phyloP scores from a whole-genome alignment of 495 filamentous ascomycete genomes.

The Xylaria longipes region DNA sequence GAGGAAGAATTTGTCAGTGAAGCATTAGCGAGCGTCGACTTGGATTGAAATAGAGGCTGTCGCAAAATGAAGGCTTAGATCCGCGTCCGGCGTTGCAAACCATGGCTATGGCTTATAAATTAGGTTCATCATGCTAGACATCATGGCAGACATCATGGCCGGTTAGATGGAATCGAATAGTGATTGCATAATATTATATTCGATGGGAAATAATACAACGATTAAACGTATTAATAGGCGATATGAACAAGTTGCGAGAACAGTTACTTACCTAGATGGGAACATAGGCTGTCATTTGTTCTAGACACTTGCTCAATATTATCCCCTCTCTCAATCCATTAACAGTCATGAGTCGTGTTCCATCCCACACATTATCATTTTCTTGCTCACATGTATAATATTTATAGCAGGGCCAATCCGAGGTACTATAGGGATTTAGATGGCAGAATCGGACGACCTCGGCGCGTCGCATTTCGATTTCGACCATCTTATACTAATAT shows the following conservation, averaged over 20 bases:
- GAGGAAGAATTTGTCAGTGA: constrained; percentile 47
- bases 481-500: not conserved
- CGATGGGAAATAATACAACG: not conserved
- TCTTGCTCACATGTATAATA: not conserved
- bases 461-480: not conserved
- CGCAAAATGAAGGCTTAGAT: not conserved
- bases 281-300: too few relatives aligned
- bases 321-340: not conserved
- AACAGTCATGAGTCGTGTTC: not conserved
- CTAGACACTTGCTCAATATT: too few relatives aligned
- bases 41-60: constrained; percentile 44
- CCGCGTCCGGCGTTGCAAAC: not conserved
- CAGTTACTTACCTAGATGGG: not conserved
- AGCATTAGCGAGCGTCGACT: constrained; percentile 51
- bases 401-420: not conserved
- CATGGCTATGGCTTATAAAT: constrained; percentile 12
- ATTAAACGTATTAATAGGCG: not conserved
- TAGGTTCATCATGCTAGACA: not conserved
- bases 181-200: not conserved
- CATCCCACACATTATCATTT: not conserved
- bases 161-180: not conserved
- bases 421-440: too few relatives aligned
- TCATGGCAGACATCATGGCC: constrained; percentile 2
- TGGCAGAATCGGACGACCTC: not conserved
- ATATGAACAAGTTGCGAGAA: not conserved